Evolutionary conservation across 1,284 basidiomycete genomes (phyloP), one percentile per base, ranked within the genome.

Genomic region (Pyrrhoderma lamaoense): DNA sequence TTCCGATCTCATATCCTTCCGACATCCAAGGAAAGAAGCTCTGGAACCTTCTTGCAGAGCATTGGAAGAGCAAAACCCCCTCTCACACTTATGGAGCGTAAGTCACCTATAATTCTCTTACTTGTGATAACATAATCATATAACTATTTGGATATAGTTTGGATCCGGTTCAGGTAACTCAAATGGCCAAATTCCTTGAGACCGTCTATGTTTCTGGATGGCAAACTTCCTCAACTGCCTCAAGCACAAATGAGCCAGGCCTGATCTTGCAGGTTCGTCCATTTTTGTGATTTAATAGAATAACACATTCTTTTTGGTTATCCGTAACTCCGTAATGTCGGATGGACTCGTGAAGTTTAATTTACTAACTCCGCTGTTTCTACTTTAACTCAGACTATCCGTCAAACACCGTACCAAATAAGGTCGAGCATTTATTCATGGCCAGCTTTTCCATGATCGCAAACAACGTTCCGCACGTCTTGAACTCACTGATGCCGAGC

Each of bases 141-240:
- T 34, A 40, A 37, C 23, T 45, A 1, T 19, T 14, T 48, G 42
- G 38, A 35, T 49, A 25, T 8, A 94, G 92, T 27, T 83, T 99
- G 57, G 96, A 99, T 70, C 93, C 94, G 1, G 93, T 99, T 11
- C 95, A 99, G 72, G 79, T 93, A 59, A 93, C 93, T 0, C 95
- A 99, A 70, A 99, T 99, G 95, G 94, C 94, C 31, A 95, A 95
- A 67, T 89, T 96, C 68, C 86, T 97, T 61, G 95, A 99, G 70
- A 95, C 93, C 2, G 89, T 99, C 58, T 99, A 99, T 66, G 91
- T 99, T 47, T 98, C 94, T 11, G 95, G 95, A 8, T 99, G 95
- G 94, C 91, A 92, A 61, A 89, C 86, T 13, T 93, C 89, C 14
- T 96, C 93, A 59, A 97, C 93, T 3, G 90, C 90, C 23, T 89